Evolutionary conservation across 805 yeast species (phyloP).

Genomic region (Yarrowia osloensis): DNA sequence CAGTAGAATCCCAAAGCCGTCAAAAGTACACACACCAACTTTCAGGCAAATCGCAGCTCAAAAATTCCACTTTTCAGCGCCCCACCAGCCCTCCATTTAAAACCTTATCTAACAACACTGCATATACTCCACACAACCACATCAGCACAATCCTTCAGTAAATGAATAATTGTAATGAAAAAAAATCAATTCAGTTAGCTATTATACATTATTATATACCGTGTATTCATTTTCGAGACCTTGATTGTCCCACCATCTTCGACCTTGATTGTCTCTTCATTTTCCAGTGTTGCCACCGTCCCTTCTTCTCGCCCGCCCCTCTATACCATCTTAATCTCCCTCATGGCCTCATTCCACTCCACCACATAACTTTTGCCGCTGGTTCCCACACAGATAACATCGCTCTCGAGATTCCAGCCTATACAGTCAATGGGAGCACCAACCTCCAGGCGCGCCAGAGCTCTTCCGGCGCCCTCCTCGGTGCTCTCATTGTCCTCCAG

Average conservation of each 20-base stretch:
- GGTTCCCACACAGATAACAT: conserved; percentile 19
- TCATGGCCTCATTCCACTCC: background rate
- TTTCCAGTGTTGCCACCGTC: too few relatives aligned
- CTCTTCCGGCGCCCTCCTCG: conserved; percentile 17
- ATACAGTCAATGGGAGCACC: conserved; percentile 22
- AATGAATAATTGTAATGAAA: too few relatives aligned
- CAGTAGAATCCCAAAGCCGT: too few relatives aligned
- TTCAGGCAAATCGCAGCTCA: too few relatives aligned
- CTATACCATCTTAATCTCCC: background rate
- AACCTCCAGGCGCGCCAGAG: conserved; percentile 14
- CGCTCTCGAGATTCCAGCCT: conserved; percentile 13
- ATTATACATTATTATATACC: conserved; percentile 10
- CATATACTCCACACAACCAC: too few relatives aligned
- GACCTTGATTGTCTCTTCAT: too few relatives aligned
- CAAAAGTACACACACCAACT: too few relatives aligned
- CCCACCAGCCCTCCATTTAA: too few relatives aligned
- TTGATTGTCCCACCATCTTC: background rate
- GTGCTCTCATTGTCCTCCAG: conserved; percentile 6
- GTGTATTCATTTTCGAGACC: background rate
- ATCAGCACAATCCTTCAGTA: too few relatives aligned
- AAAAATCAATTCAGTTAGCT: conserved; percentile 18
- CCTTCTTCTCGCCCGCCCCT: background rate
- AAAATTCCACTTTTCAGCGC: too few relatives aligned
- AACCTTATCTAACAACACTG: too few relatives aligned
- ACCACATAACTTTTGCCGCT: conserved; percentile 20